Base-by-base conservation (phyloP, 2,329 filamentous ascomycete species). In the Neoarthrinium moseri region DNA sequence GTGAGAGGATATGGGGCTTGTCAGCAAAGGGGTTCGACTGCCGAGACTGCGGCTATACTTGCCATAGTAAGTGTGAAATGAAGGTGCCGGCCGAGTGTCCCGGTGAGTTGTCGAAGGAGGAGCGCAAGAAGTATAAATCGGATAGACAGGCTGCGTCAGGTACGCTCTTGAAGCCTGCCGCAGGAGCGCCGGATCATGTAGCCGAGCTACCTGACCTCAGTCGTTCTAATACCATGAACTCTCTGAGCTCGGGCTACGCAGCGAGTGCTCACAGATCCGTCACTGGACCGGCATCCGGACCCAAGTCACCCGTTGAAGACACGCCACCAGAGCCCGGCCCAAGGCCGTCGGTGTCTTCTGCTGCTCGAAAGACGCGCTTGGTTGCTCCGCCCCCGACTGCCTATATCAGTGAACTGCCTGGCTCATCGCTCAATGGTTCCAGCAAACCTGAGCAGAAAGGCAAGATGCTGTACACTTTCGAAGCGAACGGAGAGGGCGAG, bases 61-160 rank as follows among this genome's bases (percentile, higher is more conserved):
- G 94, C 62, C 94, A 99, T 69, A 95, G 86, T 74, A 99, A 99
- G 71, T 99, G 94, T 65, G 90, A 99, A 72, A 94, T 99, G 86
- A 99, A 97, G 69, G 94, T 97, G 0, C 91, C 94, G 1, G 88
- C 94, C 6, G 89, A 96, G 62, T 99, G 94, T 61, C 94, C 94
- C 0, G 94, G 94, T 40, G 94, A 97, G 62, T 83, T 94, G 62
- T 86, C 78, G 52, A 99, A 97, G 68, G 94, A 97, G 51, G 91
- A 96, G 58, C 91, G 86, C 72, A 99, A 96, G 75, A 95, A 91
- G 59, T 77, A 95, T 56, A 97, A 97, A 68, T 78, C 80, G 33
- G 86, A 91, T 63, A 81, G 91, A 50, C 92, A 97, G 68, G 86
- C 88, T 48, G 77, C 84, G 4, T 87, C 91, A 11, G 88, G 86